phyloP scores from a whole-genome alignment of 2,329 filamentous ascomycete species.

The Neocatenulostroma microsporum region DNA sequence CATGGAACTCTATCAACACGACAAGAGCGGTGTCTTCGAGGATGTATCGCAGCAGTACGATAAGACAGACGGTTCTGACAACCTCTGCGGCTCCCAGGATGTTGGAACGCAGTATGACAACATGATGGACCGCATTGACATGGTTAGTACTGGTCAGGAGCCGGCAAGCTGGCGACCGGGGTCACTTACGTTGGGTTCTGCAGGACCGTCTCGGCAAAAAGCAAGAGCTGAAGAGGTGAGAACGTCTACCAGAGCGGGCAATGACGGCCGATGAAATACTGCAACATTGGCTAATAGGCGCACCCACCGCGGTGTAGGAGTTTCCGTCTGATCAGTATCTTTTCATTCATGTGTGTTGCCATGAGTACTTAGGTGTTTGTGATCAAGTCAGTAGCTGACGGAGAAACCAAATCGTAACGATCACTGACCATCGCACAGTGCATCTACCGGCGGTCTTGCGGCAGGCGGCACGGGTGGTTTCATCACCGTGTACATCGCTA shows the following conservation, averaged over 20 bases:
- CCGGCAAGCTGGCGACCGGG: too few species aligned
- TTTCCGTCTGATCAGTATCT: slow-evolving; percentile 21
- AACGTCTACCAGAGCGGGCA: too few species aligned
- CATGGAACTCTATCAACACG: background rate
- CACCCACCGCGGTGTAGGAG: too few species aligned
- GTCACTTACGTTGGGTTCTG: too few species aligned
- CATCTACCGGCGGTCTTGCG: slow-evolving; percentile 5
- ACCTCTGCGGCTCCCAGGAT: too few species aligned
- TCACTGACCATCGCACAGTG: background rate
- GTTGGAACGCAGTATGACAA: background rate
- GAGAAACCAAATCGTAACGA: background rate
- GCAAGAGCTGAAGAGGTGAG: slow-evolving; percentile 17
- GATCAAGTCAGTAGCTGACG: slow-evolving; percentile 4
- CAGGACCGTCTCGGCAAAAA: slow-evolving; percentile 9
- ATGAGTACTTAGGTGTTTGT: slow-evolving; percentile 23
- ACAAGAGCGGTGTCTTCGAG: slow-evolving; percentile 1
- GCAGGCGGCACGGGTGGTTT: slow-evolving; percentile 26
- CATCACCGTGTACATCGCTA: slow-evolving; percentile 30
- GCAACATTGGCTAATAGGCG: too few species aligned
- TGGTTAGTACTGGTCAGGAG: too few species aligned
- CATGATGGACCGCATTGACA: slow-evolving; percentile 3
- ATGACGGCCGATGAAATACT: too few species aligned
- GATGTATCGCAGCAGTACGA: background rate
- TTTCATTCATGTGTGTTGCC: slow-evolving; percentile 19
- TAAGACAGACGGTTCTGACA: too few species aligned